phyloP scores from a whole-genome alignment of 2,329 filamentous ascomycete genomes.

The Epichloe bromicola region DNA sequence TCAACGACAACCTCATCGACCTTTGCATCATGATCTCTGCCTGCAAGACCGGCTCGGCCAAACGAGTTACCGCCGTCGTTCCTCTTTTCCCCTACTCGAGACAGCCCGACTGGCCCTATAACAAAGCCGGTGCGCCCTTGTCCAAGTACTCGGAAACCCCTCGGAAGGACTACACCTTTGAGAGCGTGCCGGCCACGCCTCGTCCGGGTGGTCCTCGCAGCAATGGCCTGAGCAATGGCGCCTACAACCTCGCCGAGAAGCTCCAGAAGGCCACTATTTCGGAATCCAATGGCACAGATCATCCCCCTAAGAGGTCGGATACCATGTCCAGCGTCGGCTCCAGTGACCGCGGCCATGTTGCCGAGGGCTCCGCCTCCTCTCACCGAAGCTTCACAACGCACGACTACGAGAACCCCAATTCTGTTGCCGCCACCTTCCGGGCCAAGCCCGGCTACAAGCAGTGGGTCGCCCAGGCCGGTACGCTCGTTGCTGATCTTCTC shows the following conservation, averaged over 20 bases:
- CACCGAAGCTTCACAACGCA: conserved; percentile 46
- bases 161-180: conserved; percentile 67
- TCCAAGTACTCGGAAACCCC: conserved; percentile 47
- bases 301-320: conserved; percentile 25
- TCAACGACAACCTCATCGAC: conserved; percentile 95
- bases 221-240: conserved; percentile 49
- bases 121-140: conserved; percentile 84
- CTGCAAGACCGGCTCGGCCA: conserved; percentile 87
- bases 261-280: conserved; percentile 54
- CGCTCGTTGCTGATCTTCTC: conserved; percentile 82
- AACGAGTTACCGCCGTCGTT: conserved; percentile 83
- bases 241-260: conserved; percentile 57
- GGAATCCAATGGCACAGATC: conserved; percentile 17
- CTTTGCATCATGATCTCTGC: conserved; percentile 97
- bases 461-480: conserved; percentile 96
- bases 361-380: conserved; percentile 27
- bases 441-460: conserved; percentile 91
- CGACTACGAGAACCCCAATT: conserved; percentile 47
- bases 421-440: conserved; percentile 44
- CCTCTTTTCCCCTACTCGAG: conserved; percentile 94
- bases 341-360: conserved; percentile 23
- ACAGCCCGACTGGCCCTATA: conserved; percentile 93
- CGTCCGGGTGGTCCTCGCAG: conserved; percentile 57
- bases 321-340: conserved; percentile 22
- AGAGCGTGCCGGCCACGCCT: conserved; percentile 81